These are phyloP conservation scores for Ceratocystis diversiconidia DNA, from an alignment of 2,329 filamentous ascomycete genomes.

Conservation along the genomic window DNA sequence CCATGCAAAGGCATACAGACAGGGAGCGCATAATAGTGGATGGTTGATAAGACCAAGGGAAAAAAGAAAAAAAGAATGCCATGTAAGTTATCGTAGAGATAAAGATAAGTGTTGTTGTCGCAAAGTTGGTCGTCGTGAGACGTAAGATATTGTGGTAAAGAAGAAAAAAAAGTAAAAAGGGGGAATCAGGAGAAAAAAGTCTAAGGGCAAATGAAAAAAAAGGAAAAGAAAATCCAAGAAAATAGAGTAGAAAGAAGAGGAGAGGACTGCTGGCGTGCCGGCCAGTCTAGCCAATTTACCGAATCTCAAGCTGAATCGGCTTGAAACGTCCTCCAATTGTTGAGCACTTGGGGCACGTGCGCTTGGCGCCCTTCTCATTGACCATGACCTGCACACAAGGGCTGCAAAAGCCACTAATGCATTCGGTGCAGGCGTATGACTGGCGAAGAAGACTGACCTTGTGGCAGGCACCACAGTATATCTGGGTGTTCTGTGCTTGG, in stretches of 20 bases:
- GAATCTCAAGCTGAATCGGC: slow-evolving; percentile 70
- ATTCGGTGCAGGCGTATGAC: slow-evolving; percentile 89
- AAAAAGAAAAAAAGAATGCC: not conserved
- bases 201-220: slow-evolving; percentile 17
- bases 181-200: slow-evolving; percentile 13
- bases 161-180: slow-evolving; percentile 11
- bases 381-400: slow-evolving; percentile 74
- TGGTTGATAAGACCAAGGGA: not conserved
- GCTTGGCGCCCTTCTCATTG: slow-evolving; percentile 58
- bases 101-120: not conserved
- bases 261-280: not conserved
- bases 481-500: slow-evolving; percentile 63
- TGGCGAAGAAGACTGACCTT: slow-evolving; percentile 62
- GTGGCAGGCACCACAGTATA: slow-evolving; percentile 83
- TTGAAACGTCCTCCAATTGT: slow-evolving; percentile 71
- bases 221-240: slow-evolving; percentile 9
- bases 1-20: not conserved
- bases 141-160: not conserved
- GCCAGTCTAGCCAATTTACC: slow-evolving; percentile 32
- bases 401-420: slow-evolving; percentile 82
- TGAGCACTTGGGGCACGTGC: slow-evolving; percentile 66
- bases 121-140: slow-evolving; percentile 16
- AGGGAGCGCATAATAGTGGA: not conserved
- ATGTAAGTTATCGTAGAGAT: not conserved
- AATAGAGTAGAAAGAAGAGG: not conserved